Percentiles rank a stretch among this genome's conserved stretches.
These are phyloP conservation scores for Adiantum capillusveneris DNA, from an alignment of 75 land plant species.

Conservation along the genomic window DNA sequence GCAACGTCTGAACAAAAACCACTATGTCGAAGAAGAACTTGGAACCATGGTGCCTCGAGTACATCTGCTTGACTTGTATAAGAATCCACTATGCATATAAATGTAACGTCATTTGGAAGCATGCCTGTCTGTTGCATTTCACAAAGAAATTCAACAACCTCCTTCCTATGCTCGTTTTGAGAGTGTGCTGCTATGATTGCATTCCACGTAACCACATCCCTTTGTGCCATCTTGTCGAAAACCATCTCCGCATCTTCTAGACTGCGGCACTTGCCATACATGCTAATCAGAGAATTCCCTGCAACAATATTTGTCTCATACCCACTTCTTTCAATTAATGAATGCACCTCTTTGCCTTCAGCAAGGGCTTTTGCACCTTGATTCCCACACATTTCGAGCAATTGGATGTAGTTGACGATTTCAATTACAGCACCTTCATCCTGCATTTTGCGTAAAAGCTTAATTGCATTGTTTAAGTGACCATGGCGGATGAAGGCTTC, in stretches of 20 bases:
- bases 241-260: slow-evolving; percentile 1
- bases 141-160: slow-evolving; percentile 20
- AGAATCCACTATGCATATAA: too few species aligned
- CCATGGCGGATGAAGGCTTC: slow-evolving; percentile 9
- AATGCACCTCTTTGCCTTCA: background rate
- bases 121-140: slow-evolving; percentile 37
- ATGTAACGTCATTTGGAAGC: slow-evolving; percentile 36
- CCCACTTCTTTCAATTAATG: background rate
- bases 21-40: slow-evolving; percentile 15
- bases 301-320: background rate
- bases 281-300: slow-evolving; percentile 1
- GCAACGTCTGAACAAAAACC: slow-evolving; percentile 27
- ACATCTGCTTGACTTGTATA: slow-evolving; percentile 22
- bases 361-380: background rate
- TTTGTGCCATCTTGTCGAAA: slow-evolving; percentile 1
- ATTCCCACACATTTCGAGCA: background rate
- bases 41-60: slow-evolving; percentile 23
- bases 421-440: slow-evolving; percentile 6
- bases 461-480: slow-evolving; percentile 6
- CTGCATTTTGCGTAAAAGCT: slow-evolving; percentile 11
- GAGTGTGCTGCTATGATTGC: slow-evolving; percentile 11
- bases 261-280: slow-evolving; percentile 8
- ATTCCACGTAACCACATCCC: slow-evolving; percentile 8
- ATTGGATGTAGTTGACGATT: background rate
- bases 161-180: slow-evolving; percentile 1